A percentile compares a stretch with the other conserved stretches of the same genome.
These are phyloP conservation scores for Rhizophagus prolifer DNA, from an alignment of 192 early-diverging fungal species.

Conservation along the genomic window DNA sequence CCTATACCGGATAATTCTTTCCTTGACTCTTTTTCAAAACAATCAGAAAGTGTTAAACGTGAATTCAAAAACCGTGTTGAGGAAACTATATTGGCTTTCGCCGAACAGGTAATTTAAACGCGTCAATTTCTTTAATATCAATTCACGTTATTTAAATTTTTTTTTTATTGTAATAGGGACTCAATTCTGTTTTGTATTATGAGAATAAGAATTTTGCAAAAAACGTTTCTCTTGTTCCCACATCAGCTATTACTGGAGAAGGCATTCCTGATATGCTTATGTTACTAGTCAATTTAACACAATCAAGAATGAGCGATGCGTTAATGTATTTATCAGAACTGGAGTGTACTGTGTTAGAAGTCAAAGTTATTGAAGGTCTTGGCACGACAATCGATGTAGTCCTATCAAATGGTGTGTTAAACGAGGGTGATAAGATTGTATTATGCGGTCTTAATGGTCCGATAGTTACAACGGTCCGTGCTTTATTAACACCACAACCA, in stretches of 20 bases:
- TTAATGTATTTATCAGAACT: constrained; percentile 97
- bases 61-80: constrained; percentile 86
- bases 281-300: constrained; percentile 87
- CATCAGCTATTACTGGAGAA: constrained; percentile 97
- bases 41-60: constrained; percentile 66
- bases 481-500: constrained; percentile 98
- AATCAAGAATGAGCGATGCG: constrained; percentile 89
- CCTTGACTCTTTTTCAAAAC: constrained; percentile 72
- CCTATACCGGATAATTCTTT: constrained; percentile 79
- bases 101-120: constrained; percentile 61
- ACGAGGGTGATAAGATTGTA: constrained; percentile 95
- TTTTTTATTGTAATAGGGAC: constrained; percentile 55
- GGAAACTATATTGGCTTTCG: constrained; percentile 80
- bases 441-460: constrained; percentile 94
- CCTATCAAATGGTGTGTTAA: constrained; percentile 89
- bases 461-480: constrained; percentile 90
- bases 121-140: background rate
- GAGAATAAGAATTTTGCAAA: constrained; percentile 94
- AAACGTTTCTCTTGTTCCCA: constrained; percentile 94
- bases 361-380: constrained; percentile 98
- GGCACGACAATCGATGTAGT: constrained; percentile 98
- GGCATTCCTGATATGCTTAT: constrained; percentile 97
- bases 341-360: constrained; percentile 98
- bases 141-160: background rate
- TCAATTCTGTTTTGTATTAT: constrained; percentile 91